A percentile compares a stretch with the other conserved stretches of the same genome.
These are phyloP conservation scores for Scytalidium sp. DNA, from an alignment of 2,329 filamentous ascomycete species.

Conservation along the genomic window DNA sequence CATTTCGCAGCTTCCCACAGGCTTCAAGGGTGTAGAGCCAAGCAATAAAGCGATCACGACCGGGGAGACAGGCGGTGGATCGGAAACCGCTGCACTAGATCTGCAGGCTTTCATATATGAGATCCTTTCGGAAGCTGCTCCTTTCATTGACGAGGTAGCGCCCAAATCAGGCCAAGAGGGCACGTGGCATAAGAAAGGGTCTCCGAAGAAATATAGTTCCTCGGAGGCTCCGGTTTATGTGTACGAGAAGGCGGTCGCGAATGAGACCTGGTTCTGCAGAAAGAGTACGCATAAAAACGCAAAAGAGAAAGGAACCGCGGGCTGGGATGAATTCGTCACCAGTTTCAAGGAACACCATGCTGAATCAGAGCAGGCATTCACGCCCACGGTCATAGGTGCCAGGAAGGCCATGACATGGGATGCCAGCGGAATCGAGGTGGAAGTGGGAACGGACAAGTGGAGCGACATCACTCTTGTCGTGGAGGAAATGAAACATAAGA, in stretches of 20 bases:
- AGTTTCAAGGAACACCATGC: slow-evolving; percentile 58
- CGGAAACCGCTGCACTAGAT: slow-evolving; percentile 9
- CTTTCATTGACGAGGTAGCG: slow-evolving; percentile 55
- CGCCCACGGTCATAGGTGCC: slow-evolving; percentile 49
- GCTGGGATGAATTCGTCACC: slow-evolving; percentile 60
- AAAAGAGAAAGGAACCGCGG: slow-evolving; percentile 49
- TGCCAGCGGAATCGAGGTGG: slow-evolving; percentile 36
- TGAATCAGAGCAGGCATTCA: slow-evolving; percentile 55
- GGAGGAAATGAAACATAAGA: slow-evolving; percentile 63
- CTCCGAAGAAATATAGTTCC: slow-evolving; percentile 43
- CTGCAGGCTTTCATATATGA: slow-evolving; percentile 49
- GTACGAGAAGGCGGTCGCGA: slow-evolving; percentile 46
- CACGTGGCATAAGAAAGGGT: slow-evolving; percentile 50
- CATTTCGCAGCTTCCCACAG: slow-evolving; percentile 43
- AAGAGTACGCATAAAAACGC: slow-evolving; percentile 58
- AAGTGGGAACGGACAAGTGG: slow-evolving; percentile 39
- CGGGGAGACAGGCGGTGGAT: slow-evolving; percentile 11
- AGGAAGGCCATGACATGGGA: slow-evolving; percentile 42
- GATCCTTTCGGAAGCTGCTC: slow-evolving; percentile 55
- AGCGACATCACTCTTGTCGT: slow-evolving; percentile 46
- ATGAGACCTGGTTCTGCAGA: slow-evolving; percentile 63
- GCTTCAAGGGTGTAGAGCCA: slow-evolving; percentile 18
- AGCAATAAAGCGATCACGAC: slow-evolving; percentile 8
- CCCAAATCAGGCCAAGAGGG: slow-evolving; percentile 31
- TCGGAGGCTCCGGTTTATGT: slow-evolving; percentile 51